Percentiles rank a stretch among this genome's conserved stretches.
Evolutionary conservation across 208 protist species (phyloP).

Genomic region (Porcisia hertigi): DNA sequence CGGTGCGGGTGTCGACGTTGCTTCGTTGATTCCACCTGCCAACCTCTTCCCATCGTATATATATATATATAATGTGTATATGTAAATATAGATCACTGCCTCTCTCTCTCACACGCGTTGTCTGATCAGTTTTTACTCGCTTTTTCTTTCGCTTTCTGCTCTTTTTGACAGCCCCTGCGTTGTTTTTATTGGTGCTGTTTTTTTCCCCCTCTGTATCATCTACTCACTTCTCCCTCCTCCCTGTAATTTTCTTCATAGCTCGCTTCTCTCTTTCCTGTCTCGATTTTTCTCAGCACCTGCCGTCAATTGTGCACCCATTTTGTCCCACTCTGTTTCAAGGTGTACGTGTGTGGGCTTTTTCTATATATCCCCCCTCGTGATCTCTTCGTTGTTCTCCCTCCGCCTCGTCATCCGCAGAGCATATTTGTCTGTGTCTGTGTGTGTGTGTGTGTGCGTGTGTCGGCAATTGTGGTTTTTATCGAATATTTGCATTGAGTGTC

Average conservation of each 20-base stretch:
- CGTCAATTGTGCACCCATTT: not conserved
- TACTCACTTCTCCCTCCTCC: not conserved
- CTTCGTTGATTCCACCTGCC: not conserved
- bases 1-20: not conserved
- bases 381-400: not conserved
- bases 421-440: not conserved
- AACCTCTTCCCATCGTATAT: constrained; percentile 25
- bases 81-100: not conserved
- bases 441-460: not conserved
- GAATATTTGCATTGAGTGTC: not conserved
- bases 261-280: not conserved
- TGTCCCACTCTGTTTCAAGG: not conserved
- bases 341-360: not conserved
- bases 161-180: not conserved
- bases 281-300: not conserved
- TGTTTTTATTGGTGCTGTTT: not conserved
- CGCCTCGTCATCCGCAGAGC: not conserved
- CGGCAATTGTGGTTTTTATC: not conserved
- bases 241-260: not conserved
- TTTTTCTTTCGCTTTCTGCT: not conserved
- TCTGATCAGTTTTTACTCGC: not conserved
- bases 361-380: not conserved
- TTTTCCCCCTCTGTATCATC: constrained; percentile 7
- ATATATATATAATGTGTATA: constrained; percentile 10
- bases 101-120: not conserved